These are phyloP conservation scores for Aspergillus sergii DNA, from an alignment of 2,329 filamentous ascomycete species.

Conservation along the genomic window DNA sequence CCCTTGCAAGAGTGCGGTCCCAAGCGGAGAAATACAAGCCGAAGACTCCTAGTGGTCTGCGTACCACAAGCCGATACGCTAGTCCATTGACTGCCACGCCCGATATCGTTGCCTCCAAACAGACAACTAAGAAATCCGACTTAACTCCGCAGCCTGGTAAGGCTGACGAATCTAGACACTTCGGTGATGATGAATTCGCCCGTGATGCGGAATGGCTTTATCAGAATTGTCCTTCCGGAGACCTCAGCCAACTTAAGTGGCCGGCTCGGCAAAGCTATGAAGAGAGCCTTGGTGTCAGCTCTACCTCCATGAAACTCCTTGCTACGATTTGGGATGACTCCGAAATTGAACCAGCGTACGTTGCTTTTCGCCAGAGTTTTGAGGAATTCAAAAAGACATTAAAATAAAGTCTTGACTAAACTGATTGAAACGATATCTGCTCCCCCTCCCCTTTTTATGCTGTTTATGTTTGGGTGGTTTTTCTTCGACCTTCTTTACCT, in stretches of 20 bases:
- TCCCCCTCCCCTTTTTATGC: not conserved
- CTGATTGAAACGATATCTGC: not conserved
- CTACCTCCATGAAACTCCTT: slow-evolving; percentile 15
- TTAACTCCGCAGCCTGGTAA: not conserved
- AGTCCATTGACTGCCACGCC: slow-evolving; percentile 25
- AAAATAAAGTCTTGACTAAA: slow-evolving; percentile 8
- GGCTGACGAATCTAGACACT: slow-evolving; percentile 10
- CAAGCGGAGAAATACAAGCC: slow-evolving; percentile 47
- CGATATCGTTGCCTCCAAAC: slow-evolving; percentile 11
- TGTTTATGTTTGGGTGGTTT: slow-evolving; percentile 1
- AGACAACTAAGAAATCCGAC: not conserved
- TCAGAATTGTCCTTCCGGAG: slow-evolving; percentile 27
- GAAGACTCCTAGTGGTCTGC: slow-evolving; percentile 45
- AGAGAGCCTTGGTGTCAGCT: slow-evolving; percentile 20
- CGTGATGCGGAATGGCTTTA: slow-evolving; percentile 31
- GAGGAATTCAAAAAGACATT: slow-evolving; percentile 21
- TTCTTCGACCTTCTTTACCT: not conserved
- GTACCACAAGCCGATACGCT: slow-evolving; percentile 35
- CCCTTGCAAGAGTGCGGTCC: slow-evolving; percentile 40
- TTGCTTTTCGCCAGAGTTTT: slow-evolving; percentile 17
- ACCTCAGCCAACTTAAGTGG: slow-evolving; percentile 27
- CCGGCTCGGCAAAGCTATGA: slow-evolving; percentile 19
- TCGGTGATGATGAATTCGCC: slow-evolving; percentile 29
- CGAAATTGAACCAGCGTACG: slow-evolving; percentile 18
- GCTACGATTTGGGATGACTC: slow-evolving; percentile 20